phyloP scores from a whole-genome alignment of 2,329 filamentous ascomycete species.

The Rutstroemia sp. region DNA sequence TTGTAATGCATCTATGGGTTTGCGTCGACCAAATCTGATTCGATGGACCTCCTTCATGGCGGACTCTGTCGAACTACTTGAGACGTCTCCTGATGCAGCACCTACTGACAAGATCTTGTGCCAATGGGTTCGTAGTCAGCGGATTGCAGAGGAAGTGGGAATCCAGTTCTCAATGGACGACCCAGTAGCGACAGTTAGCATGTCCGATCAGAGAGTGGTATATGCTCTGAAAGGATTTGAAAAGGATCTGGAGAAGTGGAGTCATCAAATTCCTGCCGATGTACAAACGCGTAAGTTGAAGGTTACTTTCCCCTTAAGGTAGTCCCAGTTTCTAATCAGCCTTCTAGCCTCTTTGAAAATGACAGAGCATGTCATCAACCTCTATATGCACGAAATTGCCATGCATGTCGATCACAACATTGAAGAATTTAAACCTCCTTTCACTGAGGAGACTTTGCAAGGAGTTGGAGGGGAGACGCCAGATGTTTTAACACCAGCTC shows the following conservation, averaged over 20 bases:
- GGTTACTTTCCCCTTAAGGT: background rate
- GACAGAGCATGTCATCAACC: slow-evolving; percentile 43
- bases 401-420: slow-evolving; percentile 49
- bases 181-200: slow-evolving; percentile 35
- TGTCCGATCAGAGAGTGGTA: slow-evolving; percentile 47
- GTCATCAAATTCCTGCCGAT: slow-evolving; percentile 34
- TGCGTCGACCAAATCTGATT: slow-evolving; percentile 39
- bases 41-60: slow-evolving; percentile 36
- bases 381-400: slow-evolving; percentile 53
- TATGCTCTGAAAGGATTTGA: slow-evolving; percentile 48
- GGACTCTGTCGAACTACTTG: slow-evolving; percentile 37
- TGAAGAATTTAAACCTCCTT: slow-evolving; percentile 39
- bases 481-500: slow-evolving; percentile 29
- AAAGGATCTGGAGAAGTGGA: slow-evolving; percentile 43
- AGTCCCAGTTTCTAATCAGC: slow-evolving; percentile 8
- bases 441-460: slow-evolving; percentile 26
- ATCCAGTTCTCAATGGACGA: slow-evolving; percentile 46
- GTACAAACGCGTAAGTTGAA: slow-evolving; percentile 24
- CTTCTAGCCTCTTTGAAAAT: slow-evolving; percentile 39
- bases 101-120: slow-evolving; percentile 35
- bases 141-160: slow-evolving; percentile 48
- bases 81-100: slow-evolving; percentile 33
- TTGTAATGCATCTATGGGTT: slow-evolving; percentile 35
- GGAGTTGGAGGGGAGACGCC: slow-evolving; percentile 11
- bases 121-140: slow-evolving; percentile 36